A percentile compares a stretch with the other conserved stretches of the same genome.
These are phyloP conservation scores for Trypanosoma caninum DNA, from an alignment of 208 protist species.

Conservation along the genomic window DNA sequence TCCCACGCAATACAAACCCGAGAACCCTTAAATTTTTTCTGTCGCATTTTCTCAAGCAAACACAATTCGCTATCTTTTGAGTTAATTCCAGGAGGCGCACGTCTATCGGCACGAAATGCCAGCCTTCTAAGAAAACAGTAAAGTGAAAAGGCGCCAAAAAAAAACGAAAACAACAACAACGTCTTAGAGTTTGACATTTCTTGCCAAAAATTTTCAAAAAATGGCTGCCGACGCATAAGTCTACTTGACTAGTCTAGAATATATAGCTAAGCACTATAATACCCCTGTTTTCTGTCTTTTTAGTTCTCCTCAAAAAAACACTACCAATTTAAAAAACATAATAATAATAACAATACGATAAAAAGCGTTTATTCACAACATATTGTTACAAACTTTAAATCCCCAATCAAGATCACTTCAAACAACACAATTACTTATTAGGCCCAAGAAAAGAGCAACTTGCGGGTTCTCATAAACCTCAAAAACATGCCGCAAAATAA, in stretches of 20 bases:
- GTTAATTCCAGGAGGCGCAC: not conserved
- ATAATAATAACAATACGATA: no score
- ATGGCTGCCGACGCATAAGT: slow-evolving; percentile 39
- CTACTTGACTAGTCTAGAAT: not conserved
- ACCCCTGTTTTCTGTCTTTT: no score
- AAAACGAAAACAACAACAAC: slow-evolving; percentile 37
- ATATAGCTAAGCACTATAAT: no score
- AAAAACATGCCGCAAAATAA: no score
- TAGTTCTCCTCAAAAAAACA: no score
- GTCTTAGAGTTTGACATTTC: slow-evolving; percentile 35
- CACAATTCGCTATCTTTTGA: slow-evolving; percentile 18
- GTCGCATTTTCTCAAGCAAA: slow-evolving; percentile 31
- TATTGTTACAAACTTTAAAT: no score
- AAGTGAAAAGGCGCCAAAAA: slow-evolving; percentile 50
- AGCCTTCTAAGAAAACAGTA: slow-evolving; percentile 48
- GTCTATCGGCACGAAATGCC: not conserved
- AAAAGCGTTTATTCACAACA: no score
- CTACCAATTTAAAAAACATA: no score
- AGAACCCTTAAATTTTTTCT: slow-evolving; percentile 40
- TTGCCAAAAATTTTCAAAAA: slow-evolving; percentile 59
- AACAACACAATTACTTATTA: no score
- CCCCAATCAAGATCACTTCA: no score
- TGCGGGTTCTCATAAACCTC: no score
- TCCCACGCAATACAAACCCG: slow-evolving; percentile 76
- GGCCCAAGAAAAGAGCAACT: no score